These are phyloP conservation scores for Termitomyces sp. DNA, from an alignment of 768 basidiomycete species.

Conservation along the genomic window DNA sequence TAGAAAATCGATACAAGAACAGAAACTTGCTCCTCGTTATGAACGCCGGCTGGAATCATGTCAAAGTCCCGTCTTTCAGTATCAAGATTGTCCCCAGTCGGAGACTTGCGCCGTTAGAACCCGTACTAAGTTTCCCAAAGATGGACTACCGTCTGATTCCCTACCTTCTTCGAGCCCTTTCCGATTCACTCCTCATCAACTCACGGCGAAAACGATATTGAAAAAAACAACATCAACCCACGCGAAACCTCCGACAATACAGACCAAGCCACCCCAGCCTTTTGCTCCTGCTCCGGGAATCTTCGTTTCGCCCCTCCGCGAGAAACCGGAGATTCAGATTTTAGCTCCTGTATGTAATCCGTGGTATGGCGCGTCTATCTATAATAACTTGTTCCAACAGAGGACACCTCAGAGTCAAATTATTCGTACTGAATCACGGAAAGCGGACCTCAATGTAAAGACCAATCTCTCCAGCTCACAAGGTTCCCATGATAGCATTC, in stretches of 20 bases:
- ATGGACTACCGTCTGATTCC: conserved; percentile 8
- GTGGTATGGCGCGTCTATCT: background rate
- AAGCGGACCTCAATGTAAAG: background rate
- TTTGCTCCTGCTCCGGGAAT: conserved; percentile 36
- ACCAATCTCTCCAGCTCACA: conserved; percentile 13
- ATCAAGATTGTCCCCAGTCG: background rate
- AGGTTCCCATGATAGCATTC: conserved; percentile 32
- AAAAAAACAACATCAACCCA: background rate
- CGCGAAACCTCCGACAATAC: background rate
- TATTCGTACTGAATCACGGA: background rate
- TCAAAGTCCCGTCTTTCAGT: background rate
- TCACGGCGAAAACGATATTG: background rate
- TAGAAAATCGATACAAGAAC: conserved; percentile 18
- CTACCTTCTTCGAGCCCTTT: conserved; percentile 21
- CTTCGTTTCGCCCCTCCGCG: conserved; percentile 30
- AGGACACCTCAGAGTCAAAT: background rate
- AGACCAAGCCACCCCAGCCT: background rate
- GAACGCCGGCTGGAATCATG: background rate
- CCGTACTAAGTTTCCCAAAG: background rate
- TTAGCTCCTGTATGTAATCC: background rate
- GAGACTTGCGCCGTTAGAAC: background rate
- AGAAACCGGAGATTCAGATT: background rate
- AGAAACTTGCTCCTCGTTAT: background rate
- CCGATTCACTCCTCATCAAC: conserved; percentile 20
- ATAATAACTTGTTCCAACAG: background rate